These are phyloP conservation scores for Ogataea allantospora DNA, from an alignment of 805 yeast genomes.

Conservation along the genomic window DNA sequence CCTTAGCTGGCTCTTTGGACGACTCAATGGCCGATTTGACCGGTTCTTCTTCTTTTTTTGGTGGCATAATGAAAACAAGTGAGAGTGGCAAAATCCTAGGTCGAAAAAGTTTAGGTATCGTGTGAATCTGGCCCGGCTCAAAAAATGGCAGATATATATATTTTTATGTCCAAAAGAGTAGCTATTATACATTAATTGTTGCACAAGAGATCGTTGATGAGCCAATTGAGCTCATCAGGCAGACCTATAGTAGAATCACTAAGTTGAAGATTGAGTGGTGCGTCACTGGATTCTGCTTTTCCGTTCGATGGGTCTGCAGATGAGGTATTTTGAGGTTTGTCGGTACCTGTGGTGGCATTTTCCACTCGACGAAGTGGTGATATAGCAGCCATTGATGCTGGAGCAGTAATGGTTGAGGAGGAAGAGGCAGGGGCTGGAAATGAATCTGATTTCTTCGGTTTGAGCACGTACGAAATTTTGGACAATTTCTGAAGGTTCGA, in stretches of 20 bases:
- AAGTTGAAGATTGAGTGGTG: slow-evolving; percentile 26
- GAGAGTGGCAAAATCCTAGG: slow-evolving; percentile 22
- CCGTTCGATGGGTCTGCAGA: slow-evolving; percentile 7
- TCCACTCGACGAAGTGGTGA: slow-evolving; percentile 8
- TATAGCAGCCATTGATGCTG: slow-evolving; percentile 15
- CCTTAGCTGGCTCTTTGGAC: slow-evolving; percentile 15
- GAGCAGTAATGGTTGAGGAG: slow-evolving; percentile 20
- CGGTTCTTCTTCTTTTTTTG: slow-evolving; percentile 24
- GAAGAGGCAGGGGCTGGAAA: slow-evolving; percentile 15
- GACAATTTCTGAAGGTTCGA: slow-evolving; percentile 25
- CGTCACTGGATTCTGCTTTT: slow-evolving; percentile 6
- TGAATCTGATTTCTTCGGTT: slow-evolving; percentile 14
- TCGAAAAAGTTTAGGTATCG: slow-evolving; percentile 7
- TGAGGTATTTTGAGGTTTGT: slow-evolving; percentile 1
- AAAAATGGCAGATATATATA: slow-evolving; percentile 14
- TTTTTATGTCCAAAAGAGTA: neutral
- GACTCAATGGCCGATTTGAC: slow-evolving; percentile 12
- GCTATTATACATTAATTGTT: slow-evolving; percentile 15
- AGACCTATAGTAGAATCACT: slow-evolving; percentile 36
- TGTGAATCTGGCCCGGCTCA: slow-evolving; percentile 6
- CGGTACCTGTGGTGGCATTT: slow-evolving; percentile 5
- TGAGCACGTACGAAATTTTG: slow-evolving; percentile 29
- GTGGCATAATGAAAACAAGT: slow-evolving; percentile 21
- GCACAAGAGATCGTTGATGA: slow-evolving; percentile 59
- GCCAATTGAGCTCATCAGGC: slow-evolving; percentile 68